These are phyloP conservation scores for Penicillium sp. DNA, from an alignment of 2,329 filamentous ascomycete genomes.

Conservation along the genomic window DNA sequence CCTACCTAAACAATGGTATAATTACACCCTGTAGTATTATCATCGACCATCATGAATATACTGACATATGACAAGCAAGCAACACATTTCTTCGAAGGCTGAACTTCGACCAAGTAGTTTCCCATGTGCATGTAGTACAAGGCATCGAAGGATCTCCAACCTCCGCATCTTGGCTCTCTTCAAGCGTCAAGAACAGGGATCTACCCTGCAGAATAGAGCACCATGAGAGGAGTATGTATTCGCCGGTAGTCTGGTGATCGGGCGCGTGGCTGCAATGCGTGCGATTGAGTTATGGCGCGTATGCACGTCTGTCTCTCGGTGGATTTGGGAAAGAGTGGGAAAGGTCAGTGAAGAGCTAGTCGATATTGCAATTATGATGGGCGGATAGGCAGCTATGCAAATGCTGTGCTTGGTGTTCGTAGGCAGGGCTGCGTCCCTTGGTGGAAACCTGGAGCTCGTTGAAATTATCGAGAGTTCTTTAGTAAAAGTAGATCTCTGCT, in stretches of 20 bases:
- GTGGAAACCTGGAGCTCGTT: neutral
- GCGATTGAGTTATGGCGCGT: constrained; percentile 5
- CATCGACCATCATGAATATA: too few relatives aligned
- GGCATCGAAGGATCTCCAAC: neutral
- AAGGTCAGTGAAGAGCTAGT: neutral
- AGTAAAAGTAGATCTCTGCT: too few relatives aligned
- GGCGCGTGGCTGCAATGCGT: constrained; percentile 20
- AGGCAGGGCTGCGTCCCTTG: neutral
- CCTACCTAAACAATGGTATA: neutral
- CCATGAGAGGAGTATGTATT: neutral
- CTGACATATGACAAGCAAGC: neutral
- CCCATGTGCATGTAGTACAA: neutral
- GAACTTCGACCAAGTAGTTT: neutral
- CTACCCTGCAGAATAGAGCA: too few relatives aligned
- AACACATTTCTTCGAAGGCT: neutral
- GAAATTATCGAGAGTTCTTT: neutral
- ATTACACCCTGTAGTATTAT: too few relatives aligned
- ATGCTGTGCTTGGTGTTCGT: neutral
- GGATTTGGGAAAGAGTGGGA: neutral
- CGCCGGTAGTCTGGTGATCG: constrained; percentile 24
- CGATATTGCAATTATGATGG: neutral
- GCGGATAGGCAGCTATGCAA: neutral
- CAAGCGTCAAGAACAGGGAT: too few relatives aligned
- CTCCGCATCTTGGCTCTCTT: neutral
- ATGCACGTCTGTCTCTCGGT: neutral